Percentiles rank a stretch among this genome's conserved stretches.
Conservation (phyloP, 306 rosid species). For the Oemleria cerasiformis region DNA sequence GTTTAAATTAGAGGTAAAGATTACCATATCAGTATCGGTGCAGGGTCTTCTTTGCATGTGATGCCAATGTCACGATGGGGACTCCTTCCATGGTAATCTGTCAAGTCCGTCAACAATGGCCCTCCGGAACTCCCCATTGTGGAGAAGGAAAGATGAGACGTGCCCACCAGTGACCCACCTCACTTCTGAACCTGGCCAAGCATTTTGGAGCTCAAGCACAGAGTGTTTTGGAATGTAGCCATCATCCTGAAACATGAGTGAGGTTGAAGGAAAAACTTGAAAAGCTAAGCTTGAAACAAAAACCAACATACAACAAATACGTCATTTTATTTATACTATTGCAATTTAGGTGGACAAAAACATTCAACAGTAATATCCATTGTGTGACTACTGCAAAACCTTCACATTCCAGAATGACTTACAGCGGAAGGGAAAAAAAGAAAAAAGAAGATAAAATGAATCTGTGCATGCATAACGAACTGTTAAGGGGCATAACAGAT, state of each 20-base stretch:
- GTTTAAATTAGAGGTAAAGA: slow-evolving; percentile 16
- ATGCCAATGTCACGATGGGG: slow-evolving; percentile 37
- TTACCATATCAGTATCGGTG: slow-evolving; percentile 9
- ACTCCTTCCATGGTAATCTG: slow-evolving; percentile 79
- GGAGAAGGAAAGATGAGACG: slow-evolving; percentile 91
- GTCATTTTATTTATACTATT: not conserved
- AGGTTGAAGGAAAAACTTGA: not conserved
- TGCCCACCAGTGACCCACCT: slow-evolving; percentile 99
- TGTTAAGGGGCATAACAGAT: no score
- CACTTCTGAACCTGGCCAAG: slow-evolving; percentile 98
- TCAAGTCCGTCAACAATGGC: slow-evolving; percentile 77
- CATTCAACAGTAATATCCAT: not conserved
- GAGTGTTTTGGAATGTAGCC: slow-evolving; percentile 92
- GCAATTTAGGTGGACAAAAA: not conserved
- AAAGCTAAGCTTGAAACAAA: not conserved
- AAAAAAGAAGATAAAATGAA: not conserved
- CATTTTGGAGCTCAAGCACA: slow-evolving; percentile 79
- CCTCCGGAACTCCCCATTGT: slow-evolving; percentile 70
- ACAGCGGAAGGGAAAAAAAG: not conserved
- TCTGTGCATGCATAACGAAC: not conserved
- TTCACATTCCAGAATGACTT: not conserved
- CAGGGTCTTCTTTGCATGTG: slow-evolving; percentile 10
- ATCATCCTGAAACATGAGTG: slow-evolving; percentile 57
- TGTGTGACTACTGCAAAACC: not conserved
- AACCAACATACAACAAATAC: not conserved